A percentile compares a stretch with the other conserved stretches of the same genome.
phyloP scores from a whole-genome alignment of 2,329 filamentous ascomycete species.

The Penicillium expansum region DNA sequence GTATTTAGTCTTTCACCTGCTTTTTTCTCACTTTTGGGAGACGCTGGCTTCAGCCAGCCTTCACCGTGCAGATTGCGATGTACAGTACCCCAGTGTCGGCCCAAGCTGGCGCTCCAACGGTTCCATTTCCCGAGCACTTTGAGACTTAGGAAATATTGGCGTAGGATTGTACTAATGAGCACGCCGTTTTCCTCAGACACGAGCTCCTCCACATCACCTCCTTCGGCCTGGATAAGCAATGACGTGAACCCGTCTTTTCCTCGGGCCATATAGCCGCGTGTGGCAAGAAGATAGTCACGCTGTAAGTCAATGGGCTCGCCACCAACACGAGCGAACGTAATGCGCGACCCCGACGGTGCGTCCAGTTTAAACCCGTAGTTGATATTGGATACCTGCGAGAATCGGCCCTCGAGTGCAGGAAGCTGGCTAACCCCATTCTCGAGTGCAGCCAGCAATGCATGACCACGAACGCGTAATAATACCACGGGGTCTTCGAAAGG shows the following conservation, averaged over 20 bases:
- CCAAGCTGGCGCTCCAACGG: constrained; percentile 62
- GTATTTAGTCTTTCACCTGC: constrained; percentile 12
- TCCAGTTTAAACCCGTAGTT: constrained; percentile 68
- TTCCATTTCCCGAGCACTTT: constrained; percentile 79
- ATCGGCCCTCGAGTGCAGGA: constrained; percentile 79
- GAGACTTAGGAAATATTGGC: constrained; percentile 87
- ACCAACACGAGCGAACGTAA: constrained; percentile 62
- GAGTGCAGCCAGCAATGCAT: constrained; percentile 72
- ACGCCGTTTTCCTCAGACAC: constrained; percentile 85
- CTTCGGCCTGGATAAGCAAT: constrained; percentile 71
- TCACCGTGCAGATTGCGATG: constrained; percentile 58
- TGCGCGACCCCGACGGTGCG: constrained; percentile 58
- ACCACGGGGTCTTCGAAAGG: constrained; percentile 90
- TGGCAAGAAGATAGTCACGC: constrained; percentile 69
- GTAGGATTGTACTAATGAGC: constrained; percentile 78
- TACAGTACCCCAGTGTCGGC: constrained; percentile 64
- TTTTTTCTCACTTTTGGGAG: constrained; percentile 28
- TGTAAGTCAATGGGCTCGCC: constrained; percentile 61
- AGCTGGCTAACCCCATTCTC: constrained; percentile 81
- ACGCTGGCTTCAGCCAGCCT: constrained; percentile 49
- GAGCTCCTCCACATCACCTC: constrained; percentile 72
- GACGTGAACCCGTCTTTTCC: constrained; percentile 83
- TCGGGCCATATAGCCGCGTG: constrained; percentile 82
- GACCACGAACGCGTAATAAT: constrained; percentile 68
- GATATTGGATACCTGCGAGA: constrained; percentile 85